Conservation (phyloP, 495 filamentous ascomycete genomes). For the Penicillium desertorum region DNA sequence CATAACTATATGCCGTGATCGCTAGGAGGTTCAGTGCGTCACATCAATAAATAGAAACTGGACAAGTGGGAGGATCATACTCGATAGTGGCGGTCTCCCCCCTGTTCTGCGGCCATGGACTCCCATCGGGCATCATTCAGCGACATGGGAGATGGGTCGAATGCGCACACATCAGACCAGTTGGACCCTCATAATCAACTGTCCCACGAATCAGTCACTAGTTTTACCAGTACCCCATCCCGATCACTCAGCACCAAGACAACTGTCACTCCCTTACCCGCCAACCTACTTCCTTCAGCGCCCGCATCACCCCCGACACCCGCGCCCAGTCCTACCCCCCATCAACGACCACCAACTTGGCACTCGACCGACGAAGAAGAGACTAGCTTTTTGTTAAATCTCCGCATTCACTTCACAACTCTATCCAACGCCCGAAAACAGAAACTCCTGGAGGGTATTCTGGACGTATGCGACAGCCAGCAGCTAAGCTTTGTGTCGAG, state of each 20-base stretch:
- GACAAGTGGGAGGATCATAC: constrained; percentile 3
- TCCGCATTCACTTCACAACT: constrained; percentile 55
- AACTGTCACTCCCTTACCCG: constrained; percentile 51
- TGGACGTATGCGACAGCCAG: constrained; percentile 90
- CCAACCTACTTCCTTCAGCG: constrained; percentile 62
- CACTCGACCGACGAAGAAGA: constrained; percentile 57
- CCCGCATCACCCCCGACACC: constrained; percentile 69
- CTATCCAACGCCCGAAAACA: constrained; percentile 56
- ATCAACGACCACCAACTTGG: constrained; percentile 59
- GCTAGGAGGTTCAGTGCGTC: constrained; percentile 1
- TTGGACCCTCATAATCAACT: constrained; percentile 33
- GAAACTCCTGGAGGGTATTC: constrained; percentile 72
- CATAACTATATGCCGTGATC: constrained; percentile 6
- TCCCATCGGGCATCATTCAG: constrained; percentile 35
- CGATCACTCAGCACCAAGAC: constrained; percentile 54
- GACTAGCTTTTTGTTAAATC: constrained; percentile 53
- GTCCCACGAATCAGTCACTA: constrained; percentile 36
- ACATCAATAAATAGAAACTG: constrained; percentile 1
- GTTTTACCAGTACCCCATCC: constrained; percentile 42
- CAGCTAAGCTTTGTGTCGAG: constrained; percentile 93
- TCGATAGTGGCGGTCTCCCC: constrained; percentile 8
- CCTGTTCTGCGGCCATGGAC: constrained; percentile 26
- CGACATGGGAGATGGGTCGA: constrained; percentile 31
- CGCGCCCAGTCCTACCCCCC: constrained; percentile 65
- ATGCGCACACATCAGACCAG: constrained; percentile 34